Evolutionary conservation across 2,329 filamentous ascomycete genomes (phyloP).

Genomic region (Fusarium clavum): DNA sequence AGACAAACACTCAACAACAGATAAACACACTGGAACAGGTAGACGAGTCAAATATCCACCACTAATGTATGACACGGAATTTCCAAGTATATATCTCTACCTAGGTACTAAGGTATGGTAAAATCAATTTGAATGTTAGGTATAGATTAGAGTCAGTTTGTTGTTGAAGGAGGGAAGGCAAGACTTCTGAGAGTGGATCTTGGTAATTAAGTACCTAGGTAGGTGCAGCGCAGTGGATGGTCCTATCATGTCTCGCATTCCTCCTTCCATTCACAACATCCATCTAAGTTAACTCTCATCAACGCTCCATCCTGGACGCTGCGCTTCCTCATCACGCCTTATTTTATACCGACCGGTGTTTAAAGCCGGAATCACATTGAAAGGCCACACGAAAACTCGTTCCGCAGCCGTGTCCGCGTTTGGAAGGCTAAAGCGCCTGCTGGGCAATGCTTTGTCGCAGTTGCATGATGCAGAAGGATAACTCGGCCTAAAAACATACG

Average conservation of each 20-base stretch:
- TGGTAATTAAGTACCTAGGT: not conserved
- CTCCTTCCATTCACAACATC: constrained; percentile 13
- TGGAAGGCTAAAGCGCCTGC: constrained; percentile 4
- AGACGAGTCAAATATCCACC: not conserved
- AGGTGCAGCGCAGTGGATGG: constrained; percentile 1
- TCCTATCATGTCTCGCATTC: constrained; percentile 16
- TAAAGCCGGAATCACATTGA: not conserved
- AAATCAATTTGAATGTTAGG: too few relatives aligned
- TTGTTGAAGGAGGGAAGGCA: not conserved
- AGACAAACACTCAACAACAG: not conserved
- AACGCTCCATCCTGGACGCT: constrained; percentile 4
- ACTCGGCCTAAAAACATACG: not conserved
- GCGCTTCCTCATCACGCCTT: not conserved
- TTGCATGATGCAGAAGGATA: constrained; percentile 12
- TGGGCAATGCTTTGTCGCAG: constrained; percentile 11
- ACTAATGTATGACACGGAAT: not conserved
- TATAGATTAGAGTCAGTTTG: not conserved
- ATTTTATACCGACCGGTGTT: not conserved
- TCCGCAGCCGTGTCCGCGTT: not conserved
- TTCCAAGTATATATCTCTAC: not conserved
- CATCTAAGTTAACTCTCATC: constrained; percentile 11
- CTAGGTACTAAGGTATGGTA: too few relatives aligned
- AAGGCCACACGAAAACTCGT: not conserved
- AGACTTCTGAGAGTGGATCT: constrained; percentile 15
- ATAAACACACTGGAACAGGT: not conserved